A percentile compares a stretch with the other conserved stretches of the same genome.
phyloP scores from a whole-genome alignment of 1,284 basidiomycete species.

The Coniferiporia sulphurascens region DNA sequence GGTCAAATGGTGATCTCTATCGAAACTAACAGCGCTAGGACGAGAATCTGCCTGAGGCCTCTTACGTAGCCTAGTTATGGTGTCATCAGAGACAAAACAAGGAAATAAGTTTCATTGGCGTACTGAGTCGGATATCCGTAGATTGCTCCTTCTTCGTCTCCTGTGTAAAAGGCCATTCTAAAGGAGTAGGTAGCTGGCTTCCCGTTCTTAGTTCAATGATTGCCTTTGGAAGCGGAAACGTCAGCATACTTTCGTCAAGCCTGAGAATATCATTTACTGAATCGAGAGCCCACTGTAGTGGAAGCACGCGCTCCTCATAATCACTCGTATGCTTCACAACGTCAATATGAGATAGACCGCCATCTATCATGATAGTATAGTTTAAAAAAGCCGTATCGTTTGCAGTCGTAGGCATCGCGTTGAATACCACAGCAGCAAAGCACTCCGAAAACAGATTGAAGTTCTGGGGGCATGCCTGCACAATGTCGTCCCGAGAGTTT shows the following conservation, averaged over 20 bases:
- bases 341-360: slow-evolving; percentile 59
- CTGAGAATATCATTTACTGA: slow-evolving; percentile 35
- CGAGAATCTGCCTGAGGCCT: slow-evolving; percentile 57
- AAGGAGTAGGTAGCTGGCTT: slow-evolving; percentile 43
- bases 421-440: slow-evolving; percentile 67
- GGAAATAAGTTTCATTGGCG: slow-evolving; percentile 22
- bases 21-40: slow-evolving; percentile 50
- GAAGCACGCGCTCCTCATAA: slow-evolving; percentile 63
- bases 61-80: slow-evolving; percentile 47
- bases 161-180: slow-evolving; percentile 69
- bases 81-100: neutral
- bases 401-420: slow-evolving; percentile 43
- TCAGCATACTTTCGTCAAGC: neutral
- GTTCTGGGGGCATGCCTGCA: slow-evolving; percentile 62
- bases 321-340: slow-evolving; percentile 63
- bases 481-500: slow-evolving; percentile 44
- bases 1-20: neutral
- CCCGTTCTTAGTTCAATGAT: slow-evolving; percentile 64
- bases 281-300: slow-evolving; percentile 76
- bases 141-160: slow-evolving; percentile 60
- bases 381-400: slow-evolving; percentile 42
- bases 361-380: slow-evolving; percentile 69
- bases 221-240: slow-evolving; percentile 36
- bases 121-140: slow-evolving; percentile 52
- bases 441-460: slow-evolving; percentile 68